Percentiles rank a stretch among this genome's conserved stretches.
Conservation (phyloP, 352 stramenopile genomes). For the Blastocystis hominis region DNA sequence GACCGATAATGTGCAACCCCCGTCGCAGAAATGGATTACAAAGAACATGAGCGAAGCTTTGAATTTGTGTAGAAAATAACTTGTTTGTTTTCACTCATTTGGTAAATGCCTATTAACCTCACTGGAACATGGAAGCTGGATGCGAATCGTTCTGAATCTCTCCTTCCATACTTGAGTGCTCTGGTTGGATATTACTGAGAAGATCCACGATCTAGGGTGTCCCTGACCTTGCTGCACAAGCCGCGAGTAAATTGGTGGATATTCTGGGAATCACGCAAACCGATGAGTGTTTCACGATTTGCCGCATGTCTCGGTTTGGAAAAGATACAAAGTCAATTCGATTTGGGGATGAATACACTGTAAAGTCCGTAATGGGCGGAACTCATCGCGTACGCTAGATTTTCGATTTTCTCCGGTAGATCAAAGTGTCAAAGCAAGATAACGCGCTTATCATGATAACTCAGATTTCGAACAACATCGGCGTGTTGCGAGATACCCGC, state of each 20-base stretch:
- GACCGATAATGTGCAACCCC: not conserved
- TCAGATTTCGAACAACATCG: constrained; percentile 31
- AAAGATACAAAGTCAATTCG: constrained; percentile 36
- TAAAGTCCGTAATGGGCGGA: constrained; percentile 44
- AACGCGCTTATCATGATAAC: constrained; percentile 15
- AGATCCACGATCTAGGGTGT: not conserved
- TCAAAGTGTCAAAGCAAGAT: not conserved
- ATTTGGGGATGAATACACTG: constrained; percentile 33
- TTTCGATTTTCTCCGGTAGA: not conserved
- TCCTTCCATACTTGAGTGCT: constrained; percentile 49
- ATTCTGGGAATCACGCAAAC: constrained; percentile 42
- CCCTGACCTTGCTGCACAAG: constrained; percentile 30
- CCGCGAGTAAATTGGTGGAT: constrained; percentile 38
- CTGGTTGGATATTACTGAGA: not conserved
- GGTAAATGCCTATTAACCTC: constrained; percentile 29
- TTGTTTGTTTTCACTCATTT: not conserved
- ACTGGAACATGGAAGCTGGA: constrained; percentile 38
- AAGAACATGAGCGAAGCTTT: constrained; percentile 51
- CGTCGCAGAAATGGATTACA: constrained; percentile 20
- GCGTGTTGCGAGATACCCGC: constrained; percentile 13
- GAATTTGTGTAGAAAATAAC: constrained; percentile 11
- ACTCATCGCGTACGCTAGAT: not conserved
- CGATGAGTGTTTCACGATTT: constrained; percentile 51
- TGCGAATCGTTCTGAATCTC: constrained; percentile 24
- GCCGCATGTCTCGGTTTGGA: constrained; percentile 40